Evolutionary conservation across 768 basidiomycete genomes (phyloP), one percentile per base, ranked within the genome.

Genomic region (Auricularia sp.): DNA sequence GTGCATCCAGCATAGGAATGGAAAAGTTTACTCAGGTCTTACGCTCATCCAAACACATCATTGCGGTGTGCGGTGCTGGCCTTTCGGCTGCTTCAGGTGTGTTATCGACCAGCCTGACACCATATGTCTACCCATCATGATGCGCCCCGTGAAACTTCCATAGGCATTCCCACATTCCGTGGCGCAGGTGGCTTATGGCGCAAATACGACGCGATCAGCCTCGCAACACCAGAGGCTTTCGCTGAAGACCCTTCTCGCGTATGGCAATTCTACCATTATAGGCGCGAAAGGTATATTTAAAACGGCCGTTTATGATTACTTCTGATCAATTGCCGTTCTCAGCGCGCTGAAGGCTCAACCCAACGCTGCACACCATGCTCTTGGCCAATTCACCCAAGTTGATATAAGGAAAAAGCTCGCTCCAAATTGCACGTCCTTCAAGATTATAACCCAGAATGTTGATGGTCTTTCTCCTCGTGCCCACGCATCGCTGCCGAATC

Each of bases 171-270:
- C 5, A 85, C 82, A 1, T 85, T 83, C 69, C 73, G 82, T 71
- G 83, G 79, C 11, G 75, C 74, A 16, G 82, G 81, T 21, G 83
- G 81, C 11, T 66, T 82, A 66, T 84, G 83, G 83, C 71, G 80
- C 61, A 79, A 75, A 56, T 80, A 81, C 67, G 74, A 83, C 61
- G 80, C 83, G 0, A 79, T 76, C 64, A 74, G 74, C 53, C 77
- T 86, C 8, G 84, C 84, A 3, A 83, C 82, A 12, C 84, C 82
- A 0, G 74, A 81, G 66, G 81, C 78, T 0, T 87, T 86, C 71
- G 58, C 66, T 1, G 66, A 73, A 23, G 75, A 82, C 62, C 84
- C 83, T 0, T 79, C 78, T 16, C 72, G 77, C 3, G 80, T 83
- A 2, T 86, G 84, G 85, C 83, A 87, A 67, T 87, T 87, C 69